Conservation (phyloP, 2,329 filamentous ascomycete genomes). For the Huntiella abstrusa region DNA sequence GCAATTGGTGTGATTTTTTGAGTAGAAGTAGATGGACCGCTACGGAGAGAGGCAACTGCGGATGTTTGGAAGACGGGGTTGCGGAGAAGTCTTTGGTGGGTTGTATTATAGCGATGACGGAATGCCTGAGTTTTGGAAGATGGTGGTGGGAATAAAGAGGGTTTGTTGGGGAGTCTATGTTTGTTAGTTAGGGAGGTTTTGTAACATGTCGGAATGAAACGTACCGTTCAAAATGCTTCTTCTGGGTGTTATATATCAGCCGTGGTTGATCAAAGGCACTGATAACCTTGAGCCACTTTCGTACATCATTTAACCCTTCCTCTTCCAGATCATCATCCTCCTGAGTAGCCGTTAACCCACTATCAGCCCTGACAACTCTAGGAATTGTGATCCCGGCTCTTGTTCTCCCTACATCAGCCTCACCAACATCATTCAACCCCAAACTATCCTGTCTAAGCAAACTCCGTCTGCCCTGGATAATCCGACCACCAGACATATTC, state of each 20-base stretch:
- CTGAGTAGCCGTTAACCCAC: slow-evolving; percentile 37
- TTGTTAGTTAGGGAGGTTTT: slow-evolving; percentile 9
- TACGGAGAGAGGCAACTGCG: slow-evolving; percentile 44
- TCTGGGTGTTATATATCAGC: slow-evolving; percentile 53
- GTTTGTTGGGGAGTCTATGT: slow-evolving; percentile 38
- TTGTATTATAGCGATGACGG: slow-evolving; percentile 75
- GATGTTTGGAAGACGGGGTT: slow-evolving; percentile 87
- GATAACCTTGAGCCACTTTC: slow-evolving; percentile 70
- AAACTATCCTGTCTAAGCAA: slow-evolving; percentile 46
- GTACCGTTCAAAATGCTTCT: slow-evolving; percentile 79
- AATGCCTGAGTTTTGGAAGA: slow-evolving; percentile 73
- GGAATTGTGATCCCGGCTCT: slow-evolving; percentile 26
- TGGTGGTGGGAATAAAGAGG: slow-evolving; percentile 56
- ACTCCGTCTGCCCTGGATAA: slow-evolving; percentile 32
- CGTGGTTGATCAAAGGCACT: slow-evolving; percentile 73
- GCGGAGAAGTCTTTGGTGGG: slow-evolving; percentile 77
- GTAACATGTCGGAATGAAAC: slow-evolving; percentile 9
- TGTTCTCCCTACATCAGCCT: slow-evolving; percentile 33
- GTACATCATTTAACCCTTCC: slow-evolving; percentile 39
- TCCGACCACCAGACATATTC: slow-evolving; percentile 71
- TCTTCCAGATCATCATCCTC: slow-evolving; percentile 42
- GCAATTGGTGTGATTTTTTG: slow-evolving; percentile 81
- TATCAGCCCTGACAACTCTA: slow-evolving; percentile 30
- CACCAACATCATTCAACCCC: slow-evolving; percentile 35
- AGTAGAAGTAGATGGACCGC: slow-evolving; percentile 35